Evolutionary conservation across 1,139 yeast genomes (phyloP).

Genomic region (Pichia sp.): DNA sequence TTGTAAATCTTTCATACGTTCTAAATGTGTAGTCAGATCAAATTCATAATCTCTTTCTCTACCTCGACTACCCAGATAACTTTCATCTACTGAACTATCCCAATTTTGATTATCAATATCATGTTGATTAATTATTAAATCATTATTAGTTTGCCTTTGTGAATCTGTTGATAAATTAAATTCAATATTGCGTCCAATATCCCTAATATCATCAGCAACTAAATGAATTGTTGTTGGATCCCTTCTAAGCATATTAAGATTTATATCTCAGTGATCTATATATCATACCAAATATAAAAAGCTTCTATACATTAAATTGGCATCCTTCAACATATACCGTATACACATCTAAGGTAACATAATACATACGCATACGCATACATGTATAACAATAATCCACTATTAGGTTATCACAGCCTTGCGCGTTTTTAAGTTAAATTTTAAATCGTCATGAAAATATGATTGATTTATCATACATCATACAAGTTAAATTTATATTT

Average conservation of each 20-base stretch:
- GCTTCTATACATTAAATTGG: too few species aligned
- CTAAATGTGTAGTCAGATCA: not conserved
- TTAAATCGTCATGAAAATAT: too few species aligned
- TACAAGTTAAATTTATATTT: not conserved
- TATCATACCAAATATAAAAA: too few species aligned
- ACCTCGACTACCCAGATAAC: conserved; percentile 12
- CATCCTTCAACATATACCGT: too few species aligned
- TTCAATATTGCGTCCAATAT: conserved; percentile 14
- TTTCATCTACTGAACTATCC: conserved; percentile 15
- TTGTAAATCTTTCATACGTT: not conserved
- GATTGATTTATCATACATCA: too few species aligned
- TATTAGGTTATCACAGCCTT: too few species aligned
- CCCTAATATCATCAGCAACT: conserved; percentile 31
- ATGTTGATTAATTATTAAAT: conserved; percentile 1
- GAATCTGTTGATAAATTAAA: not conserved
- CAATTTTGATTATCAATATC: conserved; percentile 14
- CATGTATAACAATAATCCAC: too few species aligned
- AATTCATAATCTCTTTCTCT: conserved; percentile 3
- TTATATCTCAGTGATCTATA: too few species aligned
- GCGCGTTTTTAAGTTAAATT: too few species aligned
- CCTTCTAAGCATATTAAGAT: conserved; percentile 27
- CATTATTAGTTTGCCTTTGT: not conserved
- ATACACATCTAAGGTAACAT: too few species aligned
- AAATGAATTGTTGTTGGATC: conserved; percentile 31
- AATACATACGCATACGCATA: too few species aligned